Percentiles rank a stretch among this genome's conserved stretches.
phyloP scores from a whole-genome alignment of 2,329 filamentous ascomycete genomes.

The Talaromyces pinophilus region DNA sequence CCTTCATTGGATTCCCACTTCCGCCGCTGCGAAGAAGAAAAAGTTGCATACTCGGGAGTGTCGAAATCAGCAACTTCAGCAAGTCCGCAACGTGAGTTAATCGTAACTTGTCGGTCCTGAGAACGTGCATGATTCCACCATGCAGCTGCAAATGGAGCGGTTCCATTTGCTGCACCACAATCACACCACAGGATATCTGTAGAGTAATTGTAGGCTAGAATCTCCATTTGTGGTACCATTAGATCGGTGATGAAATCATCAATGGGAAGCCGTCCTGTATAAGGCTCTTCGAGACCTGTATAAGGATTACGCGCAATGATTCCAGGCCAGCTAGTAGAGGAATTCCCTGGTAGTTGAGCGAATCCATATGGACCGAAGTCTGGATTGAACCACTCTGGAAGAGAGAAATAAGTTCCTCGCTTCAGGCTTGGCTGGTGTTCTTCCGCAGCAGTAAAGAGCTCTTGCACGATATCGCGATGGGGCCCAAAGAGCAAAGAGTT shows the following conservation, averaged over 20 bases:
- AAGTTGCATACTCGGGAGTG: conserved; percentile 60
- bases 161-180: conserved; percentile 48
- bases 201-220: conserved; percentile 42
- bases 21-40: conserved; percentile 51
- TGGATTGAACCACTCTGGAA: conserved; percentile 53
- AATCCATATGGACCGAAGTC: conserved; percentile 47
- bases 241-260: conserved; percentile 46
- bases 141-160: conserved; percentile 44
- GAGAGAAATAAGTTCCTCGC: conserved; percentile 48
- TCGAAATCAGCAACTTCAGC: conserved; percentile 56
- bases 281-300: conserved; percentile 45
- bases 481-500: conserved; percentile 45
- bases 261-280: conserved; percentile 48
- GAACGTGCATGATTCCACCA: conserved; percentile 47
- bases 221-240: conserved; percentile 49
- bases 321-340: conserved; percentile 32
- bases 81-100: conserved; percentile 61
- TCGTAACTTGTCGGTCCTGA: conserved; percentile 52
- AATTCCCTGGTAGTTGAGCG: conserved; percentile 34
- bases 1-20: conserved; percentile 64
- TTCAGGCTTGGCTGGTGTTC: conserved; percentile 48
- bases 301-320: conserved; percentile 50
- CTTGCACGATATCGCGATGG: conserved; percentile 45
- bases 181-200: conserved; percentile 54
- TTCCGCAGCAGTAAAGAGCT: conserved; percentile 48